Evolutionary conservation across 2,329 filamentous ascomycete species (phyloP), one percentile per base, ranked within the genome.

Genomic region (Cercospora sojina): DNA sequence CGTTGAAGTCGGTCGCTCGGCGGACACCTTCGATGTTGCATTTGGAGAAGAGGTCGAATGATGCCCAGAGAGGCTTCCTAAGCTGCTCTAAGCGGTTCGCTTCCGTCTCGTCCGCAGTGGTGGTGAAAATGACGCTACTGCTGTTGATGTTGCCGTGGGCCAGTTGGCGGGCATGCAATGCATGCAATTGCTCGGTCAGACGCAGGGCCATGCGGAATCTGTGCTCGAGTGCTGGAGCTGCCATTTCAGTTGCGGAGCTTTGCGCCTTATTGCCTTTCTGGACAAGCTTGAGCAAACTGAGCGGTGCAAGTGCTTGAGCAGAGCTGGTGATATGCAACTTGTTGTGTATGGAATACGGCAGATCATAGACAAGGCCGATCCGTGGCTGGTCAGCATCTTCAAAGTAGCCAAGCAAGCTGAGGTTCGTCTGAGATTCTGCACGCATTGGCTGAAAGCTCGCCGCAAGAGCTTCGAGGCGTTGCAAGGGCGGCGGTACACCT

Each of bases 161-260:
- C 61, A 92, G 86, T 13, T 87, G 86, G 47, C 89, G 84, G 2
- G 85, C 84, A 74, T 93, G 91, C 76, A 93, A 82, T 70, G 90
- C 88, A 73, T 91, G 91, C 35, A 93, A 84, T 3, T 90, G 90
- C 69, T 88, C 89, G 32, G 87, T 86, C 3, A 93, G 82, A 70
- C 91, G 91, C 62, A 90, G 84, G 3, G 91, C 91, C 59, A 94
- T 82, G 13, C 88, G 85, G 73, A 92, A 93, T 72, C 91, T 91
- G 65, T 89, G 88, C 78, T 94, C 91, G 0, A 93, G 81, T 38
- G 86, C 85, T 0, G 90, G 90, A 72, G 90, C 74, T 9, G 79
- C 69, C 10, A 72, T 69, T 20, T 81, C 80, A 53, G 78, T 80
- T 60, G 77, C 77, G n/a, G 71, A 64, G 58, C 78, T 77, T 69